These are phyloP conservation scores for Ganoderma lingzhi DNA, from an alignment of 1,284 basidiomycete species.

Conservation along the genomic window DNA sequence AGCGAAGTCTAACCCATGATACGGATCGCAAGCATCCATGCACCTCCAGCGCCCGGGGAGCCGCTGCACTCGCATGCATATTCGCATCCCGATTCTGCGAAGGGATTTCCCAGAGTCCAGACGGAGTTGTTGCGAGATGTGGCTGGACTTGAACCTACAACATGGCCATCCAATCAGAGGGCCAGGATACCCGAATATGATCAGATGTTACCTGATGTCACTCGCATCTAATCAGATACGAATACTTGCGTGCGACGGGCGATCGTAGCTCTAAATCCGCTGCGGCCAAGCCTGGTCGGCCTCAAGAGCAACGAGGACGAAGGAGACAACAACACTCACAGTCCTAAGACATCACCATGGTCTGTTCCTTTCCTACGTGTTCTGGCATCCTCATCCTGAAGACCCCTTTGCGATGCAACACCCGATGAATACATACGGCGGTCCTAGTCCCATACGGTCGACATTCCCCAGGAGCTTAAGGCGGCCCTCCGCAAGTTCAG, in stretches of 20 bases:
- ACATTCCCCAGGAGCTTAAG: slow-evolving; percentile 82
- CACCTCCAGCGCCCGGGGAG: not conserved
- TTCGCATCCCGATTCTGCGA: not conserved
- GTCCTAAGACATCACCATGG: slow-evolving; percentile 11
- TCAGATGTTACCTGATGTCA: slow-evolving; percentile 15
- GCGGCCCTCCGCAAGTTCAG: slow-evolving; percentile 85
- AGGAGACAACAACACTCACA: not conserved
- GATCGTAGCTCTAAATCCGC: not conserved
- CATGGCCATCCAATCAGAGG: slow-evolving; percentile 22
- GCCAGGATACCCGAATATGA: not conserved
- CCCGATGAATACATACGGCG: slow-evolving; percentile 31
- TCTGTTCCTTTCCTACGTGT: slow-evolving; percentile 10
- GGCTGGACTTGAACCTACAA: not conserved
- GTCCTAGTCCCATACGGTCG: slow-evolving; percentile 75
- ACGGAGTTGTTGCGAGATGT: not conserved
- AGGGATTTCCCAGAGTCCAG: not conserved
- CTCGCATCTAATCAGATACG: slow-evolving; percentile 29
- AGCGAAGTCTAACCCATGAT: not conserved
- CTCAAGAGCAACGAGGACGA: not conserved
- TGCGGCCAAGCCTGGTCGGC: not conserved
- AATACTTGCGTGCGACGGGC: not conserved
- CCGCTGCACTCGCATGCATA: not conserved
- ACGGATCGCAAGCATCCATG: not conserved
- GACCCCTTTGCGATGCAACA: not conserved
- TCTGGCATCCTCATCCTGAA: not conserved